These are phyloP conservation scores for Moringa oleifera DNA, from an alignment of 345 rosid species.

Conservation along the genomic window DNA sequence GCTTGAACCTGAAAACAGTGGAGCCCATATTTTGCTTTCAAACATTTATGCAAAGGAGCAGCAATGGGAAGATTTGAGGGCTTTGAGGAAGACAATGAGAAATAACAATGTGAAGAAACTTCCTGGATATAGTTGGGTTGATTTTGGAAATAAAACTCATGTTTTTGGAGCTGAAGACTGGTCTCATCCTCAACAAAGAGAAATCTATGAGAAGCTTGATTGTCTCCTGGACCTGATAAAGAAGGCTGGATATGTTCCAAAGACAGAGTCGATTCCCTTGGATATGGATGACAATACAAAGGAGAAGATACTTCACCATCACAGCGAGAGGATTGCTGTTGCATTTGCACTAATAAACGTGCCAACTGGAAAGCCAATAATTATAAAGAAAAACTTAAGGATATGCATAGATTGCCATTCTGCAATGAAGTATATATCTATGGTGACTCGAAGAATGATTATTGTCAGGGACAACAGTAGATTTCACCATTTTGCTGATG, in stretches of 20 bases:
- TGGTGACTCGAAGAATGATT: slow-evolving; percentile 22
- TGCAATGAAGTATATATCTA: slow-evolving; percentile 27
- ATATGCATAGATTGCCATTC: slow-evolving; percentile 32
- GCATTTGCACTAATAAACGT: slow-evolving; percentile 31
- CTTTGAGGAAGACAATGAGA: slow-evolving; percentile 28
- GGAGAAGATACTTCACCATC: slow-evolving; percentile 31
- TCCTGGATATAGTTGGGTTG: slow-evolving; percentile 33
- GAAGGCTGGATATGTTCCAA: slow-evolving; percentile 27
- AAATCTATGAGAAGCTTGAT: slow-evolving; percentile 28
- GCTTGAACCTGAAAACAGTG: slow-evolving; percentile 33
- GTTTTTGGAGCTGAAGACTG: slow-evolving; percentile 27
- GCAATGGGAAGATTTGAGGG: slow-evolving; percentile 29
- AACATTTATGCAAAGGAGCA: slow-evolving; percentile 28
- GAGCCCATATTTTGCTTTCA: slow-evolving; percentile 31
- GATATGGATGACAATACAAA: slow-evolving; percentile 28
- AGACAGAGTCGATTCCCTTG: slow-evolving; percentile 22
- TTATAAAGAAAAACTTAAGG: slow-evolving; percentile 33
- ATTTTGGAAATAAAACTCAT: slow-evolving; percentile 28
- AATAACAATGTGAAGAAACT: slow-evolving; percentile 25
- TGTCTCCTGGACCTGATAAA: slow-evolving; percentile 21
- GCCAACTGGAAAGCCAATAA: slow-evolving; percentile 31
- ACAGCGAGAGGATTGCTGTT: slow-evolving; percentile 34
- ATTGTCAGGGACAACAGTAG: slow-evolving; percentile 31
- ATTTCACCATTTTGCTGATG: slow-evolving; percentile 31
- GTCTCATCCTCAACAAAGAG: slow-evolving; percentile 27